Evolutionary conservation across 495 filamentous ascomycete genomes (phyloP).

Genomic region (Penicillium steckii): DNA sequence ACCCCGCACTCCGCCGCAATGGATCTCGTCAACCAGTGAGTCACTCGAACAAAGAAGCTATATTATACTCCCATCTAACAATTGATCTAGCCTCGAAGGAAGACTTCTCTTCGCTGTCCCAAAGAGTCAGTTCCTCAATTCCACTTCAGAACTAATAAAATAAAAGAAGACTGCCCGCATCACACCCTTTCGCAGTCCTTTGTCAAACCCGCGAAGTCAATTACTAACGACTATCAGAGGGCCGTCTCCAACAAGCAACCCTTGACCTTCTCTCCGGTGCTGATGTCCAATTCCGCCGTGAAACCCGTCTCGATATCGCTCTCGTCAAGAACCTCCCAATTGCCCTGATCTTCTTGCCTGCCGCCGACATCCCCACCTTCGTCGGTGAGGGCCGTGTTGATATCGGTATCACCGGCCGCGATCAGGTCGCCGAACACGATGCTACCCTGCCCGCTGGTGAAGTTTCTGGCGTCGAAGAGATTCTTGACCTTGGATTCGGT

Average conservation of each 20-base stretch:
- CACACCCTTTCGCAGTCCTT: slow-evolving; percentile 1
- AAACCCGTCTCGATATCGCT: slow-evolving; percentile 92
- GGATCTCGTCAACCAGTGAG: slow-evolving; percentile 86
- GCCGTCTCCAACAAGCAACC: slow-evolving; percentile 78
- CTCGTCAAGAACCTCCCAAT: slow-evolving; percentile 93
- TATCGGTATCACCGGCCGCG: slow-evolving; percentile 88
- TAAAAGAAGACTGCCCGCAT: too few relatives aligned
- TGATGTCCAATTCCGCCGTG: slow-evolving; percentile 93
- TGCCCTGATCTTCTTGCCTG: slow-evolving; percentile 95
- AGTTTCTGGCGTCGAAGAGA: slow-evolving; percentile 70
- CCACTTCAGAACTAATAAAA: too few relatives aligned
- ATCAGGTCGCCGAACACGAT: slow-evolving; percentile 92
- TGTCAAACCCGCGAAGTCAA: slow-evolving; percentile 4
- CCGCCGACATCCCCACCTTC: slow-evolving; percentile 94
- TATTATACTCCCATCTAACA: slow-evolving; percentile 2
- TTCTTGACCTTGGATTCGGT: slow-evolving; percentile 89
- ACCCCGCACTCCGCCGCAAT: slow-evolving; percentile 41
- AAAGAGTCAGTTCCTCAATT: slow-evolving; percentile 69
- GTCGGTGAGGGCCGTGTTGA: slow-evolving; percentile 93
- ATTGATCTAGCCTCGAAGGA: slow-evolving; percentile 64
- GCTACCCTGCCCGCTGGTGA: slow-evolving; percentile 55
- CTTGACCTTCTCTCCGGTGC: slow-evolving; percentile 88
- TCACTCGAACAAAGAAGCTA: slow-evolving; percentile 23
- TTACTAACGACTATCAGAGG: slow-evolving; percentile 60
- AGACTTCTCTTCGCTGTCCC: slow-evolving; percentile 94